These are phyloP conservation scores for Suillus clintonianus DNA, from an alignment of 768 basidiomycete species.

Conservation along the genomic window DNA sequence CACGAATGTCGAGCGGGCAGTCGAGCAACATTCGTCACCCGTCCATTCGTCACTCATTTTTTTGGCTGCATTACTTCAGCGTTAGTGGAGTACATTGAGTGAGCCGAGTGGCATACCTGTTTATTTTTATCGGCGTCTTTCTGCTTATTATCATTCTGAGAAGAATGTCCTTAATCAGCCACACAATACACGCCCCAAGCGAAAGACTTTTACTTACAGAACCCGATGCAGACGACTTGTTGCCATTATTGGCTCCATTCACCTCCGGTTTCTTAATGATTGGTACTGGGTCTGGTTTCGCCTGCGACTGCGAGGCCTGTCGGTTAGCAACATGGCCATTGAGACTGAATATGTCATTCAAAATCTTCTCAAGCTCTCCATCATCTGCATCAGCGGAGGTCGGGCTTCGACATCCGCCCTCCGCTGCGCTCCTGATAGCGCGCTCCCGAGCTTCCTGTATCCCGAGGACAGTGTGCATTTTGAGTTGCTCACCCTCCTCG, in stretches of 20 bases:
- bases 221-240: not conserved
- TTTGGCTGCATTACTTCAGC: not conserved
- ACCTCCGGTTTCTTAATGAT: not conserved
- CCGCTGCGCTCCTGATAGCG: slow-evolving; percentile 34
- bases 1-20: no score
- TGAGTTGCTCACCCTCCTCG: slow-evolving; percentile 56
- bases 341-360: slow-evolving; percentile 35
- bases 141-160: not conserved
- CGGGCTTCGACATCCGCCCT: slow-evolving; percentile 27
- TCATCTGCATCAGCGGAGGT: slow-evolving; percentile 27
- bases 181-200: not conserved
- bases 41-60: not conserved
- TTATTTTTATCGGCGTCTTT: not conserved
- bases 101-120: not conserved
- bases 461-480: slow-evolving; percentile 52
- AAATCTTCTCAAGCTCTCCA: slow-evolving; percentile 28
- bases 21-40: no score
- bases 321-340: not conserved
- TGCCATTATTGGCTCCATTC: not conserved
- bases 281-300: not conserved
- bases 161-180: not conserved
- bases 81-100: not conserved
- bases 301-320: not conserved
- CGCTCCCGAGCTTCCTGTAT: slow-evolving; percentile 59
- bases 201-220: not conserved